These are phyloP conservation scores for Phytophthora quininea DNA, from an alignment of 352 stramenopile genomes.

Conservation along the genomic window DNA sequence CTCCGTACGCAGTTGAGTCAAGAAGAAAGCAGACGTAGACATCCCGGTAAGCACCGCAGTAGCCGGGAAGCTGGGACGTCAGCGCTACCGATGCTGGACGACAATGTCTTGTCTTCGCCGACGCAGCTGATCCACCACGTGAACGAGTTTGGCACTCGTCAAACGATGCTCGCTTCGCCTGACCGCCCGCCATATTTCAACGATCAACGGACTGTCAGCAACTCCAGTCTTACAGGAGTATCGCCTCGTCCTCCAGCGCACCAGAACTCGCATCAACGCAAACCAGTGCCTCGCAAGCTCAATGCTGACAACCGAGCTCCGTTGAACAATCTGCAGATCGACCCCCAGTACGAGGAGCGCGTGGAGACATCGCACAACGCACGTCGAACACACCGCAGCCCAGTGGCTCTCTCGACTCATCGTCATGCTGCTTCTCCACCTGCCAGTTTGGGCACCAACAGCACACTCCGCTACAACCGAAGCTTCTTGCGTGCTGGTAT, in stretches of 20 bases:
- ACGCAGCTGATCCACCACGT: slow-evolving; percentile 63
- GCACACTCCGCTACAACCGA: slow-evolving; percentile 42
- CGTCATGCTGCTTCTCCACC: slow-evolving; percentile 5
- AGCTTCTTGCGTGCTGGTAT: slow-evolving; percentile 67
- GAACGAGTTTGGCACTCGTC: slow-evolving; percentile 69
- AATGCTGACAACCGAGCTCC: slow-evolving; percentile 10
- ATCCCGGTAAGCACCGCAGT: slow-evolving; percentile 13
- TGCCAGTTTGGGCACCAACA: slow-evolving; percentile 9
- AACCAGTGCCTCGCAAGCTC: slow-evolving; percentile 13
- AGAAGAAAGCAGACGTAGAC: slow-evolving; percentile 15
- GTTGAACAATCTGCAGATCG: slow-evolving; percentile 23
- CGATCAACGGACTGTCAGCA: slow-evolving; percentile 1
- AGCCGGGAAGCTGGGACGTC: slow-evolving; percentile 7
- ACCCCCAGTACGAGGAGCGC: slow-evolving; percentile 39
- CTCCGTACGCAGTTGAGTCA: slow-evolving; percentile 29
- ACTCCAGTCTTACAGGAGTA: not conserved
- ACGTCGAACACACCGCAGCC: slow-evolving; percentile 4
- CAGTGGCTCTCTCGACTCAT: slow-evolving; percentile 5
- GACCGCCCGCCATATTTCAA: slow-evolving; percentile 59
- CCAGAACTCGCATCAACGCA: slow-evolving; percentile 13
- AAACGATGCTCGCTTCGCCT: slow-evolving; percentile 66
- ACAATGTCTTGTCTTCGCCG: slow-evolving; percentile 8
- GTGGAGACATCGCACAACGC: slow-evolving; percentile 15
- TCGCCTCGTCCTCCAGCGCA: slow-evolving; percentile 20
- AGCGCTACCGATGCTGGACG: slow-evolving; percentile 27